Evolutionary conservation across 2,329 filamentous ascomycete genomes (phyloP), one percentile per base, ranked within the genome.

Genomic region (Xylariaceae sp.): DNA sequence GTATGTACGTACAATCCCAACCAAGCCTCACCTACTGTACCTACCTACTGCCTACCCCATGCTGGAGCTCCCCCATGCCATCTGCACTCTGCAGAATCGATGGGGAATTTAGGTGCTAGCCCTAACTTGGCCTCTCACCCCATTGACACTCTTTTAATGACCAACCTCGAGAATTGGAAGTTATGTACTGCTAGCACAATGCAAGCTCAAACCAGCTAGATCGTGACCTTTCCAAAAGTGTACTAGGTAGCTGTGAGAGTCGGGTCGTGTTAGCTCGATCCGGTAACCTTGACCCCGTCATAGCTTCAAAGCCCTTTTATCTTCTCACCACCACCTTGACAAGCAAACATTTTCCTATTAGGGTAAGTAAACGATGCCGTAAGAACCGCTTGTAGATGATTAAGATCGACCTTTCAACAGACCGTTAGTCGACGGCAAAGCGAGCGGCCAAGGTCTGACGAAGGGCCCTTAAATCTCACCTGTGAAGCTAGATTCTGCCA

Each of bases 31-130:
- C 5, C 32, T n/a, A n/a, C n/a, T n/a, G n/a, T n/a, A n/a, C n/a
- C 26, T 29, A 29, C 26, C 26, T 6, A 29, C 56, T n/a, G n/a
- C n/a, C 62, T 68, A 66, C 67, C 65, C 67, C 67, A 69, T 67
- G 63, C 60, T 55, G 58, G 52, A 57, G 48, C 50, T 58, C 54
- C 59, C 59, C 62, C 63, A 54, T 65, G 51, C 59, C 50, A 52
- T 54, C 48, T 57, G 53, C 49, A 51, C 40, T 20, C 54, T 64
- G 58, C 59, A 65, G 59, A 60, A 55, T 57, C 43, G 40, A 50
- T 55, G 51, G 48, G 57, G 56, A 56, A 54, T 56, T 57, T 58
- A 50, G 42, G 51, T 57, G 48, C 52, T 59, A 51, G 60, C 57
- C 58, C 44, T 52, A 12, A 37, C 26, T 37, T 37, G 32, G 32